A percentile compares a stretch with the other conserved stretches of the same genome.
Conservation (phyloP, 2,329 filamentous ascomycete genomes). For the Xylariales sp. region DNA sequence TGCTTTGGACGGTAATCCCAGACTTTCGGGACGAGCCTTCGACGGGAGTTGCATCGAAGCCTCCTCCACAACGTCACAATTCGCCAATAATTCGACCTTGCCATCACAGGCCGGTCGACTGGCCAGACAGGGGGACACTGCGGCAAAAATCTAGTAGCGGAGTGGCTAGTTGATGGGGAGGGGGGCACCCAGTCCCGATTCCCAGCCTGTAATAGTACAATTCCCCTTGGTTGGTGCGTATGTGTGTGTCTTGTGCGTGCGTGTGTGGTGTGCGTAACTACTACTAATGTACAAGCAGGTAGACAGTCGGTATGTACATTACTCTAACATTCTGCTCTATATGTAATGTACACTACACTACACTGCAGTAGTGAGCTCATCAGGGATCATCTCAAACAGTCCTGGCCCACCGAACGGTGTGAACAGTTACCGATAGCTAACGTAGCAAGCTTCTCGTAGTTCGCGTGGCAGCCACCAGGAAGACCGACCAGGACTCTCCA, state of each 20-base stretch:
- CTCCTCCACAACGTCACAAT: conserved; percentile 38
- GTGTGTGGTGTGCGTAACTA: too few species aligned
- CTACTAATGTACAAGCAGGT: too few species aligned
- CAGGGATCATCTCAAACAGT: conserved; percentile 26
- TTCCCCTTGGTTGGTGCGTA: conserved; percentile 9
- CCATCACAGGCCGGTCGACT: conserved; percentile 18
- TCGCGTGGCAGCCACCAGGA: conserved; percentile 33
- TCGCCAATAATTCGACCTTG: conserved; percentile 37
- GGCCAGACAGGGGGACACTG: conserved; percentile 29
- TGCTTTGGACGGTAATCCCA: conserved; percentile 34
- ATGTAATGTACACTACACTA: too few species aligned
- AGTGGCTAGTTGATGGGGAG: conserved; percentile 12
- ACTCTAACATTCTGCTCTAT: too few species aligned
- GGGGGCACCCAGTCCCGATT: conserved; percentile 2
- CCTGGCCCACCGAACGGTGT: conserved; percentile 25
- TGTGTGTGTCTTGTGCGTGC: neutral
- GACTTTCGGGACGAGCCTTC: conserved; percentile 41
- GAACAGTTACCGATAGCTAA: conserved; percentile 27
- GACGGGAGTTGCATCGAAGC: conserved; percentile 38
- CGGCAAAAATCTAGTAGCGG: conserved; percentile 15
- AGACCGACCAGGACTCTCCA: conserved; percentile 6
- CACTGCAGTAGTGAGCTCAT: conserved; percentile 8
- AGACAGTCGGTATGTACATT: too few species aligned
- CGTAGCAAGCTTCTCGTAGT: conserved; percentile 27
- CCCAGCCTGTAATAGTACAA: neutral